Evolutionary conservation across 2,329 filamentous ascomycete species (phyloP), one percentile per base, ranked within the genome.

Genomic region (Tolypocladium capitatum): DNA sequence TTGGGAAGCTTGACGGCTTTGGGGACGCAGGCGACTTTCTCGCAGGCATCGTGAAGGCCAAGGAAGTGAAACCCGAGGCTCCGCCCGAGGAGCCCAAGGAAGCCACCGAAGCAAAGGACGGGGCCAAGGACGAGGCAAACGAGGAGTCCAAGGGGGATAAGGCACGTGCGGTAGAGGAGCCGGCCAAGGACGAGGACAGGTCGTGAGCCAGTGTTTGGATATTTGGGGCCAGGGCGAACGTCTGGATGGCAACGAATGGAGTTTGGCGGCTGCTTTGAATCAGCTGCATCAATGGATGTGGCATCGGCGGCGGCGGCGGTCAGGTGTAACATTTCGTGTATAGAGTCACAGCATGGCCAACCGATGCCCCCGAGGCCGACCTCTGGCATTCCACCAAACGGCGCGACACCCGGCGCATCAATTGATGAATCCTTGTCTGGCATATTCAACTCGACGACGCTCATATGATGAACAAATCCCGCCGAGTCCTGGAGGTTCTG

Each of bases 1-100:
- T 95, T 7, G 74, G 79, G 54, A 89, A 86, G 60, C 76, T 95
- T 35, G 83, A 92, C 46, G 88, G 86, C 1, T 86, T 87, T 50
- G 82, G 76, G 10, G 82, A 89, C 54, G 72, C 86, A 3, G 86
- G 85, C 30, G 76, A 83, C 33, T 74, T 81, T 52, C 72, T 96
- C 5, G 66, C 81, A 13, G 75, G 76, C 20, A 74, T 87, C 36
- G 72, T 85, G 47, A 76, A 76, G 49, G 68, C 72, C 13, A 90
- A 86, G 63, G 63, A 69, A 28, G 63, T 72, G 46, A 60, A 60
- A 46, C 45, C 52, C 2, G 51, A 59, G 31, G 48, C 53, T 13
- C 46, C 55, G n/a, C 48, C 50, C n/a, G 32, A 47, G 28, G 33
- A 43, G 7, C n/a, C 43, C 55, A 45, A 51, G 34, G 48, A 53